phyloP scores from a whole-genome alignment of 2,329 filamentous ascomycete genomes.

The Aspergillus flavus region DNA sequence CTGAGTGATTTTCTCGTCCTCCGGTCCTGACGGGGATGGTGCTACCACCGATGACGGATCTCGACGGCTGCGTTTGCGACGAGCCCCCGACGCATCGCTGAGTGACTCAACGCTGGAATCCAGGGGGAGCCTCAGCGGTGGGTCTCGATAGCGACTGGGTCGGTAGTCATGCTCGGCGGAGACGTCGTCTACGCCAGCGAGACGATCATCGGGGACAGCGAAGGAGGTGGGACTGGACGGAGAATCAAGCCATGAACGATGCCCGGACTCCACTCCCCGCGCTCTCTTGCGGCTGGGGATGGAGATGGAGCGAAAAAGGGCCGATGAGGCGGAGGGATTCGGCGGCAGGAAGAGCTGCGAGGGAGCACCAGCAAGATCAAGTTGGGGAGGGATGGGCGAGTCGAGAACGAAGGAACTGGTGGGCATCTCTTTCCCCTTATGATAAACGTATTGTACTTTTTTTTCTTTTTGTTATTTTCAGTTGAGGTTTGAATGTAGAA shows the following conservation, averaged over 20 bases:
- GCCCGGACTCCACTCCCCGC: constrained; percentile 29
- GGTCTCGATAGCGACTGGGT: constrained; percentile 45
- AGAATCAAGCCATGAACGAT: constrained; percentile 27
- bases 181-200: constrained; percentile 4
- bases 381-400: constrained; percentile 39
- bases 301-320: constrained; percentile 39
- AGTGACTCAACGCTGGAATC: constrained; percentile 31
- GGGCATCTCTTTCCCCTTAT: constrained; percentile 26
- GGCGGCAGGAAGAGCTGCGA: constrained; percentile 42
- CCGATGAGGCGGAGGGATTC: constrained; percentile 40
- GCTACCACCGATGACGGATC: constrained; percentile 29
- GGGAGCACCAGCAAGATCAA: constrained; percentile 41
- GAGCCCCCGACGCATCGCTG: constrained; percentile 23
- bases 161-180: constrained; percentile 32
- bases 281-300: constrained; percentile 36
- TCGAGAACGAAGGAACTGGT: constrained; percentile 37
- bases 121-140: constrained; percentile 27
- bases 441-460: neutral
- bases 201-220: constrained; percentile 31
- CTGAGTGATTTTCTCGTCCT: constrained; percentile 16
- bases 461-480: neutral
- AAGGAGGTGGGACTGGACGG: constrained; percentile 39
- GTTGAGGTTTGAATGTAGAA: neutral
- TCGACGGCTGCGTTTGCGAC: constrained; percentile 37
- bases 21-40: constrained; percentile 25